phyloP scores from a whole-genome alignment of 306 rosid genomes.

The Alnus rubra region DNA sequence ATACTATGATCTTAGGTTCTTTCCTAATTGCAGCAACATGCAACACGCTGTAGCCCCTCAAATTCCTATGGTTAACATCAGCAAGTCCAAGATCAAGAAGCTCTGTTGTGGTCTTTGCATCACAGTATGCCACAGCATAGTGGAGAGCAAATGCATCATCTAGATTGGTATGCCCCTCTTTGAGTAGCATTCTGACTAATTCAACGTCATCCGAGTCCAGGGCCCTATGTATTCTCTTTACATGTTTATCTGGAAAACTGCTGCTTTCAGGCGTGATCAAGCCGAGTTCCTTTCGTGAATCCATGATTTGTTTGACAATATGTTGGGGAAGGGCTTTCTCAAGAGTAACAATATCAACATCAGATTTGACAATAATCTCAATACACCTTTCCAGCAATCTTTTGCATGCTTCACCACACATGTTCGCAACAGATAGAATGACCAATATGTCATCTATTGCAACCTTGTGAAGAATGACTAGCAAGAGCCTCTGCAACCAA shows the following conservation, averaged over 20 bases:
- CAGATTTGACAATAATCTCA: slow-evolving; percentile 47
- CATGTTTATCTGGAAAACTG: slow-evolving; percentile 48
- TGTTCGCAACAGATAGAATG: slow-evolving; percentile 48
- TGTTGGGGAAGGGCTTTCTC: slow-evolving; percentile 52
- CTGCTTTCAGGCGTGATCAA: slow-evolving; percentile 23
- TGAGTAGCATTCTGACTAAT: slow-evolving; percentile 58
- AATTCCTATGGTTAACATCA: slow-evolving; percentile 52
- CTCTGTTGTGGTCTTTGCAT: slow-evolving; percentile 54
- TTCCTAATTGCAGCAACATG: slow-evolving; percentile 59
- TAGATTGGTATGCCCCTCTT: slow-evolving; percentile 58
- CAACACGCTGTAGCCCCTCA: slow-evolving; percentile 57
- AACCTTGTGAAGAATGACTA: slow-evolving; percentile 47
- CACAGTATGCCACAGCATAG: slow-evolving; percentile 65
- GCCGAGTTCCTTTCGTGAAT: slow-evolving; percentile 38
- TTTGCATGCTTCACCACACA: slow-evolving; percentile 50
- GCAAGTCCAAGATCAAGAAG: slow-evolving; percentile 71
- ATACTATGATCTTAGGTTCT: slow-evolving; percentile 65
- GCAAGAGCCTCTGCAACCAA: slow-evolving; percentile 51
- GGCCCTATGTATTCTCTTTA: slow-evolving; percentile 64
- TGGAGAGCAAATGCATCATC: slow-evolving; percentile 71
- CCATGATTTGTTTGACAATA: slow-evolving; percentile 37
- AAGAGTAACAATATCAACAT: slow-evolving; percentile 43
- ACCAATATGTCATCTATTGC: slow-evolving; percentile 50
- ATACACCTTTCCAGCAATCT: slow-evolving; percentile 34
- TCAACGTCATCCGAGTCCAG: slow-evolving; percentile 70